Evolutionary conservation across 2,329 filamentous ascomycete species (phyloP), one percentile per base, ranked within the genome.

Genomic region (Penicillium sp.): DNA sequence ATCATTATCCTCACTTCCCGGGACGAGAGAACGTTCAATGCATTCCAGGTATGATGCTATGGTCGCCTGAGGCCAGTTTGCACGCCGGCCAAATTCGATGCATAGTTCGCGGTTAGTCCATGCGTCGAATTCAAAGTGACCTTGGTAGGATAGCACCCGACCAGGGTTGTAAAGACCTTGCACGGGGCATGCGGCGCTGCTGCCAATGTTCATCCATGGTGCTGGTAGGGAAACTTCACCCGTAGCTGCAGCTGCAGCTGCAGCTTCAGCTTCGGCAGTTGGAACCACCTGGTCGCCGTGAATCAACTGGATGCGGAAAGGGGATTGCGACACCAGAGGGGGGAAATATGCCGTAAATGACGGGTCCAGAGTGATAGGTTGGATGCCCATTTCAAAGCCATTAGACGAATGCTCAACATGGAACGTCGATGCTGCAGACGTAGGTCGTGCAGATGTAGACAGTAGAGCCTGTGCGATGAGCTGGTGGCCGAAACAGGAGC

Each of bases 401-500:
- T 26, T 6, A 0, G 56, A 48, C 10, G 62, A 64, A 7, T 44
- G 34, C 26, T 63, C 60, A 5, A 70, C 67, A 2, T 54, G 54
- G 16, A 57, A 49, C 12, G 58, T 47, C 8, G 59, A 49, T 26
- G 6, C 33, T 15, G 43, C 28, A 13, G 45, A n/a, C 6, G n/a
- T 8, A 23, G 12, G 4, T 2, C 6, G 28, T 16, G 23, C 36
- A 18, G 43, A 38, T 28, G 26, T 9, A 24, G 57, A 52, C 2
- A 69, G 57, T 12, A 69, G 47, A 3, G 65, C 62, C 23, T 68
- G 59, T 1, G 65, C 68, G 36, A 70, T 60, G 18, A 70, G 39
- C 41, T 70, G 67, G 45, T 70, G 68, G 0, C 68, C 68, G 47
- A 68, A 70, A 57, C 68, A 70, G 4, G 68, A 67, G 2, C 68